Percentiles rank a stretch among this genome's conserved stretches.
Conservation (phyloP, 73 alveolate genomes). For the Blepharisma japonicum region DNA sequence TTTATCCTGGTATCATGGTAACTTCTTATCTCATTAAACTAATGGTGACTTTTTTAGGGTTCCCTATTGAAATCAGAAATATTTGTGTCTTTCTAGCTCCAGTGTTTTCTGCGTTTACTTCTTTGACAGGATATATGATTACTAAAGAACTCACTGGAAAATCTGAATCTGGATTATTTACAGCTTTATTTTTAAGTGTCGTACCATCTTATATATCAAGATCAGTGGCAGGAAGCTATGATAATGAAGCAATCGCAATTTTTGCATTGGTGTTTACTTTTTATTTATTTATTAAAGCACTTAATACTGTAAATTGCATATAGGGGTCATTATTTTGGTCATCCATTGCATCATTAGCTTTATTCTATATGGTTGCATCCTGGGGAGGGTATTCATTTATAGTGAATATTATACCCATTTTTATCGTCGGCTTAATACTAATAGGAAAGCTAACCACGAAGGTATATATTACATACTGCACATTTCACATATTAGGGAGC, state of each 20-base stretch:
- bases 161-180: conserved; percentile 94
- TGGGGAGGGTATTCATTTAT: conserved; percentile 97
- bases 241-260: conserved; percentile 92
- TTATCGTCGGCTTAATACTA: conserved; percentile 75
- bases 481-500: conserved; percentile 77
- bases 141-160: conserved; percentile 96
- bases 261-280: conserved; percentile 85
- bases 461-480: conserved; percentile 84
- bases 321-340: conserved; percentile 50
- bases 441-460: conserved; percentile 84
- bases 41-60: conserved; percentile 63
- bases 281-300: conserved; percentile 77
- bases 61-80: conserved; percentile 97
- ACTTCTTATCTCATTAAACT: conserved; percentile 50
- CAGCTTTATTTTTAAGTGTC: conserved; percentile 95
- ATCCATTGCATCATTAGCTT: conserved; percentile 65
- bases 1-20: conserved; percentile 98
- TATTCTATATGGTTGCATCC: conserved; percentile 84
- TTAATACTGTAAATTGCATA: conserved; percentile 55
- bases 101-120: conserved; percentile 91
- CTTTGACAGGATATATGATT: conserved; percentile 92
- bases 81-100: conserved; percentile 99
- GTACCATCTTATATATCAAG: conserved; percentile 98
- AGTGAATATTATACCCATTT: conserved; percentile 86
- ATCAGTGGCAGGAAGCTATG: conserved; percentile 98